phyloP scores from a whole-genome alignment of 306 rosid species.

The Canavalia ensiformis region DNA sequence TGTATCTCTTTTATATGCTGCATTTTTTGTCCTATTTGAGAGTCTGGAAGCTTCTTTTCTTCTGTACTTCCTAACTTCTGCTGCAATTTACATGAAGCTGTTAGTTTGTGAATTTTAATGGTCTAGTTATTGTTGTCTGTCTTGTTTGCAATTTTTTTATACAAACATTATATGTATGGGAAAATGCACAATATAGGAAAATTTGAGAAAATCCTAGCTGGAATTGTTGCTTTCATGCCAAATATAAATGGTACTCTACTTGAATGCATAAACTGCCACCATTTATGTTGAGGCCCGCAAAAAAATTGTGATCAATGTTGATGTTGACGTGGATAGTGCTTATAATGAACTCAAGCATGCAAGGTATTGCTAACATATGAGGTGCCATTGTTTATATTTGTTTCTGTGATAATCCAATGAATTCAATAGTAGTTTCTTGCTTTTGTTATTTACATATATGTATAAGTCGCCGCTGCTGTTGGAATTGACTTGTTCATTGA shows the following conservation, averaged over 20 bases:
- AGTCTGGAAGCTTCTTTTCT: constrained; percentile 4
- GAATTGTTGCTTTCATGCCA: constrained; percentile 1
- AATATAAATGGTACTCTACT: neutral
- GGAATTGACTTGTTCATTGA: neutral
- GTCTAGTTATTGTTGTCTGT: neutral
- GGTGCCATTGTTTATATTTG: neutral
- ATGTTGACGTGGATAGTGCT: neutral
- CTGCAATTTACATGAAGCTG: constrained; percentile 10
- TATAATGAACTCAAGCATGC: neutral
- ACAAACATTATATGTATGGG: constrained; percentile 13
- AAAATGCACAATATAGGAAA: constrained; percentile 15
- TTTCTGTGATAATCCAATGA: constrained; percentile 4
- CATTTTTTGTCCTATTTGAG: constrained; percentile 15
- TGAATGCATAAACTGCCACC: constrained; percentile 10
- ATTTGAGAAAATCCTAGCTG: constrained; percentile 32
- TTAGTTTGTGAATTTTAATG: neutral
- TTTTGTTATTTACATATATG: constrained; percentile 5
- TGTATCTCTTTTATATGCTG: constrained; percentile 34
- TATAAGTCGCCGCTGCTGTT: constrained; percentile 2
- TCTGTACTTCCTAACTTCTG: neutral
- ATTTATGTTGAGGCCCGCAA: neutral
- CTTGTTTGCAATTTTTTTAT: constrained; percentile 10
- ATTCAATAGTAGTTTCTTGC: neutral
- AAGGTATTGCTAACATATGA: neutral
- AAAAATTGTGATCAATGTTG: neutral